Percentiles rank a stretch among this genome's conserved stretches.
These are phyloP conservation scores for Hibiscus trionum DNA, from an alignment of 345 rosid genomes.

Conservation along the genomic window DNA sequence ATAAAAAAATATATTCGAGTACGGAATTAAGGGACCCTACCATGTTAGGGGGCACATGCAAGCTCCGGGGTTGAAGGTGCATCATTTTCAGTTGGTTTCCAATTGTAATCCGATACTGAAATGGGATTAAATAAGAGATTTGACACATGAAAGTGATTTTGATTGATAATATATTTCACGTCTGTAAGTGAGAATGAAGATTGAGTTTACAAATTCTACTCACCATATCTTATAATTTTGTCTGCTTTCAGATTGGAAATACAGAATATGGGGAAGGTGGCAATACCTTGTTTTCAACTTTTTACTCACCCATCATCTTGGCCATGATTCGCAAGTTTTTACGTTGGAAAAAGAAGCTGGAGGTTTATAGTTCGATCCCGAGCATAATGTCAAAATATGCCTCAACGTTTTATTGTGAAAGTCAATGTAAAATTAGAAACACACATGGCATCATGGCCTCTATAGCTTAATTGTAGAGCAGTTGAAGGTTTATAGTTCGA, in stretches of 20 bases:
- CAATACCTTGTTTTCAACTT: neutral
- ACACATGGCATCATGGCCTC: constrained; percentile 12
- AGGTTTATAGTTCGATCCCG: too few relatives aligned
- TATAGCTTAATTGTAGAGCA: constrained; percentile 77
- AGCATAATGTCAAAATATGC: too few relatives aligned
- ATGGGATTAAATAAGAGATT: neutral
- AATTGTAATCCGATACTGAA: neutral
- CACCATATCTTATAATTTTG: neutral
- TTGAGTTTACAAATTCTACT: neutral
- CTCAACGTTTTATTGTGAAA: too few relatives aligned
- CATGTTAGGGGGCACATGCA: constrained; percentile 54
- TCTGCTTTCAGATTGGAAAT: neutral
- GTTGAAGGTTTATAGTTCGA: constrained; percentile 81
- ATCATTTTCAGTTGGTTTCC: constrained; percentile 22
- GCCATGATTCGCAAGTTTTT: too few relatives aligned
- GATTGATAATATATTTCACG: neutral
- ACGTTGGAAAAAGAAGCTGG: too few relatives aligned
- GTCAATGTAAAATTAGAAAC: neutral
- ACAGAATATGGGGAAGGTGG: neutral
- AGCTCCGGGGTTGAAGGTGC: constrained; percentile 24
- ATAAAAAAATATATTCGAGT: neutral
- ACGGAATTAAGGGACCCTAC: constrained; percentile 27
- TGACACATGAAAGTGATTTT: neutral
- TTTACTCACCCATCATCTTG: neutral
- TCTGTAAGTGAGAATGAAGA: neutral